Conservation (phyloP, 495 filamentous ascomycete genomes). For the Corynascus novoguineensis region DNA sequence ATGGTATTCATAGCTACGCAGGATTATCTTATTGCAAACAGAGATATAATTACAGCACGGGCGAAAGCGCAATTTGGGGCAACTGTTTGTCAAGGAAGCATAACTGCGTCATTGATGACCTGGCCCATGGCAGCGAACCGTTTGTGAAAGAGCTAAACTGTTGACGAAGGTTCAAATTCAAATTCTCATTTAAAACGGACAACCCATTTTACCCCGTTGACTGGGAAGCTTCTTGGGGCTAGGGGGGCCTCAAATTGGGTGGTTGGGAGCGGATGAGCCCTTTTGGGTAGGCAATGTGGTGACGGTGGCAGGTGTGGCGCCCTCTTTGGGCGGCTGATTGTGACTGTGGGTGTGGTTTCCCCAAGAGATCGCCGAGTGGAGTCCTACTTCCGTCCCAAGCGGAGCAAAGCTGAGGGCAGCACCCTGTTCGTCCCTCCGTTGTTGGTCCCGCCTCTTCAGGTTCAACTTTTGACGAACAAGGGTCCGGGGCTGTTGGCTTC, state of each 20-base stretch:
- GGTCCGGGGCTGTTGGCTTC: neutral
- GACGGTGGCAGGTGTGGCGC: conserved; percentile 3
- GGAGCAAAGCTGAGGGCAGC: conserved; percentile 1
- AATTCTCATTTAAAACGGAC: neutral
- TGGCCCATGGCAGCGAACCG: neutral
- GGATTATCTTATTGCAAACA: neutral
- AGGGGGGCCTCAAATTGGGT: neutral
- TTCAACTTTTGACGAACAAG: neutral
- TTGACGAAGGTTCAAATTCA: no score
- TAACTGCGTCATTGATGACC: neutral
- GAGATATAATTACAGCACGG: neutral
- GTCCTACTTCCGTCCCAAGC: neutral
- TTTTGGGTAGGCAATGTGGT: conserved; percentile 6
- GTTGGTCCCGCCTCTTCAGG: neutral
- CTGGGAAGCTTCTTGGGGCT: no score
- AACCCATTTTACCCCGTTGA: neutral
- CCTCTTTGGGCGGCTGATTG: neutral
- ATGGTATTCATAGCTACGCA: no score
- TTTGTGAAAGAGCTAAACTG: no score
- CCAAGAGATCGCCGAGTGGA: conserved; percentile 13
- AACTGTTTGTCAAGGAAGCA: neutral
- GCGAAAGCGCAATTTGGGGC: no score
- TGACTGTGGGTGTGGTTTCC: conserved; percentile 6
- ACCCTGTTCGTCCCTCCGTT: neutral
- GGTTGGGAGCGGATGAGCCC: neutral